Base-by-base conservation (phyloP, 257 asterid genomes). In the Primulina huaijiensis region DNA sequence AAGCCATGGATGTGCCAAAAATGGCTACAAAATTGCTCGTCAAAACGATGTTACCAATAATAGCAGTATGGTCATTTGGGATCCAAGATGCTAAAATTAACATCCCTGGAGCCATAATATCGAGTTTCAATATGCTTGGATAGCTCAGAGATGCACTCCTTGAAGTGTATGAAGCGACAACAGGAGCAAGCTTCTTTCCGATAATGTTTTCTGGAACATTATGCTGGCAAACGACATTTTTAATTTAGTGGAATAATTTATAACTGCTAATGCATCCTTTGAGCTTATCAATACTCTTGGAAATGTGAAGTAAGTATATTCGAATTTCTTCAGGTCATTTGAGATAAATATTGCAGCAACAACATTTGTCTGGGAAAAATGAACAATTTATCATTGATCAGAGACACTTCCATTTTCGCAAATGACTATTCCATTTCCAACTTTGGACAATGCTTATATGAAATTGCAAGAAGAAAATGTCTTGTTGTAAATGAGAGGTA, bases 1-100 rank as follows among this genome's bases (percentile, higher is more conserved):
- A 76, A 27, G 88, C 75, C 86, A 81, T 81, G 10, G 84, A 84
- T 6, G 84, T 84, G 17, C 88, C 86, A 0, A 82, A 71, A 4
- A 7, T 5, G 1, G 60, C n/a, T 17, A 12, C 14, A 21, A 25
- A 84, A 9, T 76, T 71, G 14, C 50, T 72, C 2, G 82, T 21
- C 33, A 79, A 60, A 2, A 19, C 20, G 4, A 70, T 70, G 25
- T 74, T 70, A 6, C 73, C 75, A 20, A 79, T 61, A 5, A 0
- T 0, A 5, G 76, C 38, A 11, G 60, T 53, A 0, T 2, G 6
- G 5, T 6, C 14, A 29, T 67, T 3, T 0, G 85, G 83, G 58
- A n/a, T 81, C 72, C 71, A 78, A 6, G 84, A 52, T 43, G 82
- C 88, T 23, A 83, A 62, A n/a, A 81, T 62, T 3, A 74, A 16